Evolutionary conservation across 495 filamentous ascomycete genomes (phyloP).

Genomic region (Antarctomyces pellizariae): DNA sequence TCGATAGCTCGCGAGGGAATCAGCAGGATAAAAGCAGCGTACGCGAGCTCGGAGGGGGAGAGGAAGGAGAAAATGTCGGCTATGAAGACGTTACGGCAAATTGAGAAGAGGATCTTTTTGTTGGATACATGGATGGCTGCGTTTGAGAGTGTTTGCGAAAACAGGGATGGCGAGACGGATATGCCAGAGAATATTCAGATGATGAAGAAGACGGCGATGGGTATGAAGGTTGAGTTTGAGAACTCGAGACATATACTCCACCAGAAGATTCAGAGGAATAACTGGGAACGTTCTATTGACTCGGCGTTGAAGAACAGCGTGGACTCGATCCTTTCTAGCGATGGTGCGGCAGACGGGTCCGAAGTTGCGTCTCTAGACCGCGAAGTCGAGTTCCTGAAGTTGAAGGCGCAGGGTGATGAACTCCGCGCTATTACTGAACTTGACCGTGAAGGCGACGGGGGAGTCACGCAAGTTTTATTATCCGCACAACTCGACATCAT

Average conservation of each 20-base stretch:
- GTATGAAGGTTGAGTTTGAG: conserved; percentile 71
- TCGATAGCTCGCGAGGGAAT: conserved; percentile 56
- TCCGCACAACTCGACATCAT: conserved; percentile 84
- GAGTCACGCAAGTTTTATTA: conserved; percentile 56
- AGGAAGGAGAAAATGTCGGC: conserved; percentile 52
- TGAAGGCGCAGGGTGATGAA: conserved; percentile 62
- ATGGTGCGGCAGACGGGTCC: conserved; percentile 39
- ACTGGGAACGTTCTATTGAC: conserved; percentile 71
- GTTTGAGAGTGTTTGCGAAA: conserved; percentile 64
- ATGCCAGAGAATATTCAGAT: conserved; percentile 40
- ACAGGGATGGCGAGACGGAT: conserved; percentile 37
- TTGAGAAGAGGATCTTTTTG: conserved; percentile 64
- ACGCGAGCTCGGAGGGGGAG: conserved; percentile 59
- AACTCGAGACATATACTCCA: conserved; percentile 74
- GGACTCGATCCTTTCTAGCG: conserved; percentile 47
- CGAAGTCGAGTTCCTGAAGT: conserved; percentile 67
- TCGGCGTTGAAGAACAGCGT: conserved; percentile 72
- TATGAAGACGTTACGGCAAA: conserved; percentile 63
- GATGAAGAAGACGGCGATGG: conserved; percentile 72
- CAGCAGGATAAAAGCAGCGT: conserved; percentile 56
- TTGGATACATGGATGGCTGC: conserved; percentile 81
- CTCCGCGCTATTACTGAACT: conserved; percentile 57
- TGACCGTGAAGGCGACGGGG: conserved; percentile 59
- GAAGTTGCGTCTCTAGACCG: conserved; percentile 50
- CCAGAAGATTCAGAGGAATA: conserved; percentile 49